phyloP scores from a whole-genome alignment of 495 filamentous ascomycete genomes.

The Penicillium paradoxum region DNA sequence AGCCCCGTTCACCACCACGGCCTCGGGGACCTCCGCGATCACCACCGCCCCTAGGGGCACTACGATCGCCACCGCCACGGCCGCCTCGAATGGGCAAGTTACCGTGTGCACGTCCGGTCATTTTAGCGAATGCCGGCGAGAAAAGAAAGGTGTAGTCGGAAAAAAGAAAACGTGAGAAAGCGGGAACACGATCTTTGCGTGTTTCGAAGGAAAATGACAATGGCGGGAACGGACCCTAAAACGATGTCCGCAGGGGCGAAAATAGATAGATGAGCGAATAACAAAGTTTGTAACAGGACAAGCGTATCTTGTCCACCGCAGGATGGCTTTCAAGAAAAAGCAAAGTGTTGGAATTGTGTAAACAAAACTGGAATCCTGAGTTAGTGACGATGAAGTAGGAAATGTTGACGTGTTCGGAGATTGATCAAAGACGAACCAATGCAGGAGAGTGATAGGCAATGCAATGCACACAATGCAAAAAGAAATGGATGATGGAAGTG shows the following conservation, averaged over 20 bases:
- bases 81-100: slow-evolving; percentile 2
- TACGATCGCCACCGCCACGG: not conserved
- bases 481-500: not conserved
- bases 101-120: slow-evolving; percentile 3
- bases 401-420: not conserved
- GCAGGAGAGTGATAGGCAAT: not conserved
- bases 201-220: not conserved
- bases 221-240: not conserved
- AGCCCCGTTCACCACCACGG: not conserved
- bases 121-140: not conserved
- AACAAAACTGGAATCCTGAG: not conserved
- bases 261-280: too few relatives aligned
- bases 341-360: not conserved
- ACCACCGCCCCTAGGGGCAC: not conserved
- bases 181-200: not conserved
- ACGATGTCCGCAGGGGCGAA: not conserved
- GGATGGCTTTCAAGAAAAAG: not conserved
- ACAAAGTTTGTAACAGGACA: not conserved
- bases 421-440: not conserved
- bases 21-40: not conserved
- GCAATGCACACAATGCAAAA: not conserved
- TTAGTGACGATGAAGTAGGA: not conserved
- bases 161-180: not conserved
- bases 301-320: not conserved
- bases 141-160: not conserved